Evolutionary conservation across 306 rosid species (phyloP).

Genomic region (Albizia julibrissin): DNA sequence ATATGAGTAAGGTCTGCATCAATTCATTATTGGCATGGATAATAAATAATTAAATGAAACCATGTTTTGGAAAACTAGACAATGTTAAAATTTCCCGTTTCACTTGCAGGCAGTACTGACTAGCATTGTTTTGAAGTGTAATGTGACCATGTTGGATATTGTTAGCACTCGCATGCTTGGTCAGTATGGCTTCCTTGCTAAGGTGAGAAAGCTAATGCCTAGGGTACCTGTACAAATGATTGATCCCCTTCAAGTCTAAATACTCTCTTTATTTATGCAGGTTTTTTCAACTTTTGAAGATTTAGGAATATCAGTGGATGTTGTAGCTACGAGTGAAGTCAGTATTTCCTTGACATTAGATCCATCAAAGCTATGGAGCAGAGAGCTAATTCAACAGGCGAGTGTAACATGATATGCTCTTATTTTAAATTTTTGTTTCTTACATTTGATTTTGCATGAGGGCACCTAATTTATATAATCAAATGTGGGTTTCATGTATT

Average conservation of each 20-base stretch:
- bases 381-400: conserved; percentile 84
- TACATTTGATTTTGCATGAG: background rate
- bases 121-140: conserved; percentile 91
- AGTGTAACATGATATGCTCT: conserved; percentile 38
- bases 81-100: conserved; percentile 33
- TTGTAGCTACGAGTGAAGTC: conserved; percentile 88
- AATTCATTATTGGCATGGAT: conserved; percentile 21
- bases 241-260: conserved; percentile 21
- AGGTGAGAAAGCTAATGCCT: conserved; percentile 54
- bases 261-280: conserved; percentile 42
- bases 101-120: conserved; percentile 79
- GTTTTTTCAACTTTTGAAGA: conserved; percentile 89
- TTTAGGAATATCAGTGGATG: conserved; percentile 82
- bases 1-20: conserved; percentile 84
- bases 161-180: conserved; percentile 99
- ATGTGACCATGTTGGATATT: conserved; percentile 95
- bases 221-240: background rate
- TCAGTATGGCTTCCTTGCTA: conserved; percentile 92
- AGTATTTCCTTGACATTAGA: conserved; percentile 84
- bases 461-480: background rate
- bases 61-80: background rate
- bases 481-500: background rate
- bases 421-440: background rate
- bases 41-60: background rate
- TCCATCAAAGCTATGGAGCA: conserved; percentile 89